Base-by-base conservation (phyloP, 2,329 filamentous ascomycete species). In the Penicillium sp. region DNA sequence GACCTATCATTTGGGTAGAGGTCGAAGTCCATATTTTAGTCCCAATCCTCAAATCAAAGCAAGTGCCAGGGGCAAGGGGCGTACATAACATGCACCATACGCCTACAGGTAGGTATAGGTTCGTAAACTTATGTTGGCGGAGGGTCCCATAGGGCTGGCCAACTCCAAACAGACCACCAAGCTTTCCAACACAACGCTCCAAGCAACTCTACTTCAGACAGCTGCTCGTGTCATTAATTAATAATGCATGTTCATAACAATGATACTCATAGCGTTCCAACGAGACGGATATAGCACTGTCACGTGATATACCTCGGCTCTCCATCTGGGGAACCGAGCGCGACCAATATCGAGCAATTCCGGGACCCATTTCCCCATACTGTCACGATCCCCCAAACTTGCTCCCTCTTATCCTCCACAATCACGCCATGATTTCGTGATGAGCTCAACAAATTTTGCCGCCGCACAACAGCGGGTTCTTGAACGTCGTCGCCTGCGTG, bases 381-480 rank as follows among this genome's bases (percentile, higher is more conserved):
- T 40, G 29, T 35, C 38, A 34, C 18, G 10, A 41, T 19, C 38
- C 36, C 14, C 10, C 30, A 19, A 32, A 51, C 43, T 43, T 27
- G 40, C 23, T 35, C 39, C 38, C 45, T 35, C 34, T 32, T n/a
- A 41, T 18, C 46, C 23, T 42, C 29, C 16, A 36, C 50, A 45
- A 49, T 38, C 60, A 45, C 64, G 69, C 57, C 47, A 75, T 74
- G 73, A 65, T 70, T 44, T 57, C 60, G 71, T 67, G 61, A 83
- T 83, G 81, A 81, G 77, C 61, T 79, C 80, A 51, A 77, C 81
- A 69, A 89, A 89, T 75, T 97, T 97, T 76, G 87, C 89, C 73
- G 88, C 90, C 72, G 93, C 93, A 61, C 92, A 97, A 78, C 83
- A 89, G 76, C 90, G 92, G 71, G 86, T 97, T 57, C 83, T 88